A percentile compares a stretch with the other conserved stretches of the same genome.
Evolutionary conservation across 1,284 basidiomycete genomes (phyloP).

Genomic region (Entoloma clypeatum): DNA sequence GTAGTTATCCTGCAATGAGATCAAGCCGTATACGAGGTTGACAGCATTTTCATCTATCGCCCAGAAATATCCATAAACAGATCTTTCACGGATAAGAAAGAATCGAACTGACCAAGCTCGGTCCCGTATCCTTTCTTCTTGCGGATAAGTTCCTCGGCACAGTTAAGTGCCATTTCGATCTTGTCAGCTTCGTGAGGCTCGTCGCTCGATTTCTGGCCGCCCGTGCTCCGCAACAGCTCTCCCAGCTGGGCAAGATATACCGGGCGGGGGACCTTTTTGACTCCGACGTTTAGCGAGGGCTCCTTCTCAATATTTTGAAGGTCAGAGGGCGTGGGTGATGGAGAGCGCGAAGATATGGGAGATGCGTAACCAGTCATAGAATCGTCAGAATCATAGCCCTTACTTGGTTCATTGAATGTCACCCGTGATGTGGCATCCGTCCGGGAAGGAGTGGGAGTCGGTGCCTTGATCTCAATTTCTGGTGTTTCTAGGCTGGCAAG

Average conservation of each 20-base stretch:
- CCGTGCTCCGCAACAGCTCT: slow-evolving; percentile 56
- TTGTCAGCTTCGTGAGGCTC: slow-evolving; percentile 70
- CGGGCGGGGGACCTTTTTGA: slow-evolving; percentile 66
- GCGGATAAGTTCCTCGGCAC: slow-evolving; percentile 78
- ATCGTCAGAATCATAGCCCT: slow-evolving; percentile 74
- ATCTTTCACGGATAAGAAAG: neutral
- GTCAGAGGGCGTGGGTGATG: slow-evolving; percentile 77
- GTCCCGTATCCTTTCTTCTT: slow-evolving; percentile 80
- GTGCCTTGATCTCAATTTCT: slow-evolving; percentile 4
- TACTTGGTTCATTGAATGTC: slow-evolving; percentile 20
- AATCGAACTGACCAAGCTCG: slow-evolving; percentile 63
- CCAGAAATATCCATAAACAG: slow-evolving; percentile 6
- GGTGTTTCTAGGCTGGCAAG: slow-evolving; percentile 17
- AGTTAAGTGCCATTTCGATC: slow-evolving; percentile 73
- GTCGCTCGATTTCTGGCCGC: slow-evolving; percentile 44
- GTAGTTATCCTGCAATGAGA: slow-evolving; percentile 81
- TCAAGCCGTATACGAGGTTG: slow-evolving; percentile 71
- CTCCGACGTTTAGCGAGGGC: slow-evolving; percentile 66
- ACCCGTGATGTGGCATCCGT: slow-evolving; percentile 8
- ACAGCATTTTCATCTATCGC: slow-evolving; percentile 80
- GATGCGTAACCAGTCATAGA: slow-evolving; percentile 77
- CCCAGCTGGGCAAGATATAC: slow-evolving; percentile 83
- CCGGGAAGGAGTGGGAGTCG: slow-evolving; percentile 4
- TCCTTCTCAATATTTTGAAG: slow-evolving; percentile 83
- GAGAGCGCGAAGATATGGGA: slow-evolving; percentile 64